Base-by-base conservation (phyloP, 805 yeast species). In the Phaffomyces thermotolerans region DNA sequence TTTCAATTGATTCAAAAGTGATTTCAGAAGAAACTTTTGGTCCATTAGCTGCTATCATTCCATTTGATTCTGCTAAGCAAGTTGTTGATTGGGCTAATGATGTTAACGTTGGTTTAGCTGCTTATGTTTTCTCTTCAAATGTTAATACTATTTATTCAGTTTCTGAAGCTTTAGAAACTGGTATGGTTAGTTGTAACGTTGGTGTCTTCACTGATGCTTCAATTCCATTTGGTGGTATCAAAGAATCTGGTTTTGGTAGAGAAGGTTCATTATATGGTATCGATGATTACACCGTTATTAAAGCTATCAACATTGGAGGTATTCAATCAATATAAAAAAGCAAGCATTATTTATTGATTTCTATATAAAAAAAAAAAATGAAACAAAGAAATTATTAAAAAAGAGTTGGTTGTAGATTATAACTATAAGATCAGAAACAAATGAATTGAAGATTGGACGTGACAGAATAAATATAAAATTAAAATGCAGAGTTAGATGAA, bases 231-330 rank as follows among this genome's bases (percentile, higher is more conserved):
- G 78, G 87, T 30, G 87, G 87, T 43, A 67, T 80, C 39, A 77
- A 78, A 51, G 78, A 78, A 53, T 75, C 82, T 23, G 87, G 87
- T 0, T 79, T 78, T 57, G 87, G 87, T 30, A 73, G 85, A 61
- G 87, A 81, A 60, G 85, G 85, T 15, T 75, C 82, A 2, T 60
- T 72, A 43, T 71, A 71, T 52, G 87, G 86, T 32, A 59, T 81
- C 47, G 83, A 78, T 30, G 85, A 79, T 57, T 78, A 77, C 56
- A 66, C 73, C 33, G 71, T 72, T 15, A 62, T 75, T 41, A 78
- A 78, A 57, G 65, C 79, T 9, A 65, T 76, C 34, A 72, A 71
- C 24, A 64, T 76, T 32, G 81, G 81, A 39, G 66, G 69, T 8
- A 30, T 50, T 33, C 34, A 41, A 34, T 36, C 44, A 17, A 24